Evolutionary conservation across 2,329 filamentous ascomycete genomes (phyloP).

Genomic region (Xylogone sp.): DNA sequence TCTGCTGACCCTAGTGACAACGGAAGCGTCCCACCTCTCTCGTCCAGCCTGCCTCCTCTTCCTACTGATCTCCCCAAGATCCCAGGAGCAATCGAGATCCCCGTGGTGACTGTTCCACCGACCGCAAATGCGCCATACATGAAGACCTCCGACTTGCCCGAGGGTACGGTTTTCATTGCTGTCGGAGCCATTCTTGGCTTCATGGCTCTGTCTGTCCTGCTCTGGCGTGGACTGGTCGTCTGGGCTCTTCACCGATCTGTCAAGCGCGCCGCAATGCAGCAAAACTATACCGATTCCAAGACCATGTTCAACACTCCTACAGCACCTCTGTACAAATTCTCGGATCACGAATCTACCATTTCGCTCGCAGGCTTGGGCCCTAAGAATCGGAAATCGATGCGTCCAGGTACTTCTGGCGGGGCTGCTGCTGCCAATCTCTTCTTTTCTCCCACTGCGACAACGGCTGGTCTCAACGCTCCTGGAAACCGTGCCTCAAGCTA

Average conservation of each 20-base stretch:
- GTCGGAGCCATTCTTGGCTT: constrained; percentile 86
- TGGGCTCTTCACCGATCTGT: constrained; percentile 92
- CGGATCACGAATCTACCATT: constrained; percentile 42
- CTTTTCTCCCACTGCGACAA: constrained; percentile 80
- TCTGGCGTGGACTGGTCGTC: constrained; percentile 84
- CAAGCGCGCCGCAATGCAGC: constrained; percentile 74
- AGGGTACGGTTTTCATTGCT: constrained; percentile 94
- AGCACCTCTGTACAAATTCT: constrained; percentile 62
- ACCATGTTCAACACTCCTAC: constrained; percentile 53
- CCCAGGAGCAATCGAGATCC: constrained; percentile 57
- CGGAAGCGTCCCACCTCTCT: constrained; percentile 3
- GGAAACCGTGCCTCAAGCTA: constrained; percentile 71
- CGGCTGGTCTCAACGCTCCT: constrained; percentile 46
- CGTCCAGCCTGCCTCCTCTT: background rate
- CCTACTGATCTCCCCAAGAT: constrained; percentile 48
- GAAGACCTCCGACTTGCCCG: constrained; percentile 78
- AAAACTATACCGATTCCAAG: constrained; percentile 68
- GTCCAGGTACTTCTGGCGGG: constrained; percentile 33
- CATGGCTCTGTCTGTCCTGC: constrained; percentile 74
- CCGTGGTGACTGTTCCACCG: constrained; percentile 73
- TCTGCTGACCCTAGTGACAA: no score
- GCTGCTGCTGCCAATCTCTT: constrained; percentile 54
- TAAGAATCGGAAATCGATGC: constrained; percentile 26
- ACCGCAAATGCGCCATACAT: constrained; percentile 86
- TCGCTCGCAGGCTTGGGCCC: constrained; percentile 20